Evolutionary conservation across 2,329 filamentous ascomycete genomes (phyloP).

Genomic region (Didymella sp.): DNA sequence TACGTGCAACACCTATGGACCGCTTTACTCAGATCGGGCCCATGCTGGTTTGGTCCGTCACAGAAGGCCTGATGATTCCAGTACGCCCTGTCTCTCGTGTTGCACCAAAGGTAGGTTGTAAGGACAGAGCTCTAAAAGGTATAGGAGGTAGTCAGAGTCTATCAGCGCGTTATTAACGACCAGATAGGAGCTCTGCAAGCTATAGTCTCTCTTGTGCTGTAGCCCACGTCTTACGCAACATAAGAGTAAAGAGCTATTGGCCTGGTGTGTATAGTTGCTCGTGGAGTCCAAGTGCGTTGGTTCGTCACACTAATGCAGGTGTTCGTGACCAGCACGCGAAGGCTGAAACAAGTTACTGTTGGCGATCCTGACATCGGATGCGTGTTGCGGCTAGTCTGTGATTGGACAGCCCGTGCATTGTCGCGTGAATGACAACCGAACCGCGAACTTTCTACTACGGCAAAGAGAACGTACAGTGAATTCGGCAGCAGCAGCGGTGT

Average conservation of each 20-base stretch:
- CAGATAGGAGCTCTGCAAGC: too few species aligned
- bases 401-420: not conserved
- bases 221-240: too few species aligned
- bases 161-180: too few species aligned
- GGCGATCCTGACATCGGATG: not conserved
- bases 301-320: not conserved
- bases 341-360: not conserved
- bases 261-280: not conserved
- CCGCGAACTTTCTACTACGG: not conserved
- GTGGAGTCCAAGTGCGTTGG: not conserved
- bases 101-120: too few species aligned
- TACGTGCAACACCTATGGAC: not conserved
- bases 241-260: not conserved
- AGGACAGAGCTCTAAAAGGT: too few species aligned
- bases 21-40: not conserved
- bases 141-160: too few species aligned
- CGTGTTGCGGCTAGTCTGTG: not conserved
- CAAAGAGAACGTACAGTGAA: not conserved
- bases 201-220: too few species aligned
- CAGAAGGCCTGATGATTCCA: not conserved
- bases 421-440: not conserved
- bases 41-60: not conserved
- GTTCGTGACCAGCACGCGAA: not conserved
- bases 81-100: too few species aligned
- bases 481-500: not conserved